These are phyloP conservation scores for Syzygium aromaticum DNA, from an alignment of 345 rosid genomes.

Conservation along the genomic window DNA sequence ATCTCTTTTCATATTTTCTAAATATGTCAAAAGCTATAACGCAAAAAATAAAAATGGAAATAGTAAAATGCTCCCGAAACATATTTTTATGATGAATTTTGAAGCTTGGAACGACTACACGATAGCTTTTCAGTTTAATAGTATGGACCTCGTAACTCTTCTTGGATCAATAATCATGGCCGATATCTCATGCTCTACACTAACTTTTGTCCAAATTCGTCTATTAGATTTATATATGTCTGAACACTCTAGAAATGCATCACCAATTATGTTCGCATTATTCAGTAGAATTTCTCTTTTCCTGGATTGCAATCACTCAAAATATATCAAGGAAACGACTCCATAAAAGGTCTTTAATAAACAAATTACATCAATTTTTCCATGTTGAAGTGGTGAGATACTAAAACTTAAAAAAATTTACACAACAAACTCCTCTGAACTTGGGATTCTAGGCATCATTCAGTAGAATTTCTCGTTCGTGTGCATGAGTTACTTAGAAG, in stretches of 20 bases:
- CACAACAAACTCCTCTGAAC: too few relatives aligned
- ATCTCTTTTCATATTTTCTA: background rate
- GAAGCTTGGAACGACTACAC: too few relatives aligned
- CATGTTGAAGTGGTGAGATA: too few relatives aligned
- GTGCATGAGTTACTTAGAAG: background rate
- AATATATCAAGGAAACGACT: background rate
- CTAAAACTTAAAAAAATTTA: too few relatives aligned
- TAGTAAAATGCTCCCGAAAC: background rate
- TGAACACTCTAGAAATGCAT: background rate
- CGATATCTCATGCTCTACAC: background rate
- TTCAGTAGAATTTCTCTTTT: too few relatives aligned
- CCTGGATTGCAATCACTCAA: background rate
- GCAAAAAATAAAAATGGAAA: background rate
- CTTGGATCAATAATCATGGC: background rate
- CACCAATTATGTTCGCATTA: background rate
- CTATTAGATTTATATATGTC: background rate
- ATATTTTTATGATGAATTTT: too few relatives aligned
- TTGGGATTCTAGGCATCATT: too few relatives aligned
- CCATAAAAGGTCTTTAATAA: background rate
- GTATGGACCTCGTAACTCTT: background rate
- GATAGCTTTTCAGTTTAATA: too few relatives aligned
- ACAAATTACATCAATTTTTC: too few relatives aligned
- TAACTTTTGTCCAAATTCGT: background rate
- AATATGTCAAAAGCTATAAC: background rate
- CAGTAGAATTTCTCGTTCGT: background rate